Base-by-base conservation (phyloP, 78 protist genomes). In the Capsaspora owczarzaki region DNA sequence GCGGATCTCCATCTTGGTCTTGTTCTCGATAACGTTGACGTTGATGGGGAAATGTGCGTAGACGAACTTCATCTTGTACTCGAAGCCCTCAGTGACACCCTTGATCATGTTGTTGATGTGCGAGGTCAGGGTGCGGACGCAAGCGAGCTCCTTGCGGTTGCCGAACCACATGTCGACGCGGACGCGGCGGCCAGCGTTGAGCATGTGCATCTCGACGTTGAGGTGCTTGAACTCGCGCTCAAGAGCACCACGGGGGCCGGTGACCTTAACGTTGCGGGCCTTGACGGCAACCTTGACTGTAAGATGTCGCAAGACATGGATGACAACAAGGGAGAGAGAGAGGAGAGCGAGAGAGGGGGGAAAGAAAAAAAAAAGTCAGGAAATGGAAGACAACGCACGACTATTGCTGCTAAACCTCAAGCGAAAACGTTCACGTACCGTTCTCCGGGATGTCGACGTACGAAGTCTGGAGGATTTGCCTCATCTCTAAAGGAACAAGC, bases 11-110 rank as follows among this genome's bases (percentile, higher is more conserved):
- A 98, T 82, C 68, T 23, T 40, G 74, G 63, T 86, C 51, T 77
- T 92, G 40, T 79, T 79, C 71, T 93, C 91, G 35, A 46, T 72
- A 82, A 91, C 51, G 38, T 80, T 60, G 42, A 85, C 90, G 79
- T 89, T 86, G 93, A 98, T 95, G 87, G 99, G 99, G 92, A 98
- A 98, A 87, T 97, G 99, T 8, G 96, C 96, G 81, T 95, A 96
- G 77, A 95, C 99, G 61, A 89, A 86, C 70, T 95, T 89, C 98
- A 98, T 95, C 89, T 89, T 95, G 99, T 96, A 98, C 83, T 85
- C 78, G 93, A 74, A 98, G 42, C 99, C 99, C 90, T 89, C 76
- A 79, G 94, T 92, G 46, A 98, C 99, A 84, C 99, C 99, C 68
- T 89, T 93, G 74, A 96, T 89, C 99, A 96, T 93, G 92, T 97